Evolutionary conservation across 2,329 filamentous ascomycete genomes (phyloP), one percentile per base, ranked within the genome.

Genomic region (Metarhizium sp.): DNA sequence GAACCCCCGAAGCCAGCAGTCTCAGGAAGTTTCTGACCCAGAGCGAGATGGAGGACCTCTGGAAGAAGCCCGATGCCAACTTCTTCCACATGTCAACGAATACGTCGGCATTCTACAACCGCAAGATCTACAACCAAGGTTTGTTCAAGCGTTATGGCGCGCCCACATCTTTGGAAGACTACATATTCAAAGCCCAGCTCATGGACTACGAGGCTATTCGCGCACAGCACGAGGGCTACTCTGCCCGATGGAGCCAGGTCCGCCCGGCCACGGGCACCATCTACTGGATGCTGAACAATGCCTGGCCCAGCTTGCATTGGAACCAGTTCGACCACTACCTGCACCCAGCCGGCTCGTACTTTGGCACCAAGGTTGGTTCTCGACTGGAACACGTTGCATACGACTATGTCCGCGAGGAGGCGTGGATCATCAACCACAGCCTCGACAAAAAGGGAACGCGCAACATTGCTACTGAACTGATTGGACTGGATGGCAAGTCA

Each of bases 231-330:
- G 83, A 86, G 62, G 80, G 69, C 0, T 85, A 78, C 61, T 70
- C 75, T 0, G 69, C 76, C 2, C 69, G 73, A 0, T 83, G 81
- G 75, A 78, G 64, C 57, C 72, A 71, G 1, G 64, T 69, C 1
- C 69, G 77, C 3, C 78, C 80, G 0, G 80, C 82, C 0, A 85
- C 82, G 0, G 83, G 83, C 0, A 51, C 80, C 50, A 78, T 86
- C 16, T 86, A 86, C 68, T 86, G 83, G 83, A 86, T 86, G 82
- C 65, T 86, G 53, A 85, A 84, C 59, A 78, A 78, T 49, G 83
- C 82, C 0, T 86, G 82, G 81, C 83, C 84, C 0, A 79, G 75
- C 54, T 68, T 86, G 32, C 83, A 86, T 62, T 87, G 84, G 83
- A 80, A 81, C 53, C 67, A 85, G 6, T 84, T 85, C 62, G 83